Evolutionary conservation across 345 rosid genomes (phyloP).

Genomic region (Corchorus olitorius): DNA sequence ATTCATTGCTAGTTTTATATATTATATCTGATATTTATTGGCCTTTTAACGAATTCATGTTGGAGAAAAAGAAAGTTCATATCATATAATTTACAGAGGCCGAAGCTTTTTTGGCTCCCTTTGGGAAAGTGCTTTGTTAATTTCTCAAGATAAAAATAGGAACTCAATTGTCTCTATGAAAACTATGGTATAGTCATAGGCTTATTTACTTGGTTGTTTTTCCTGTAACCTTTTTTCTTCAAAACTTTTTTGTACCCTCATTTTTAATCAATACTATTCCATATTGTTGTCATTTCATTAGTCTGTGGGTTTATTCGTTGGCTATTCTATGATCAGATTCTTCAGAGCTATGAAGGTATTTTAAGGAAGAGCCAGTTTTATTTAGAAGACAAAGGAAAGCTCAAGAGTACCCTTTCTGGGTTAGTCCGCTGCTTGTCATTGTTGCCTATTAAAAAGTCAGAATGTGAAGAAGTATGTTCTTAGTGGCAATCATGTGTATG

Average conservation of each 20-base stretch:
- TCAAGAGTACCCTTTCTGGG: conserved; percentile 71
- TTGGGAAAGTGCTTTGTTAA: background rate
- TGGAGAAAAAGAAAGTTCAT: background rate
- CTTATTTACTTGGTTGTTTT: background rate
- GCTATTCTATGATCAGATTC: conserved; percentile 49
- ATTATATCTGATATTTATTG: background rate
- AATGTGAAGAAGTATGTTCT: conserved; percentile 47
- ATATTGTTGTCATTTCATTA: background rate
- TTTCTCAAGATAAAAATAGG: background rate
- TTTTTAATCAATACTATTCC: conserved; percentile 3
- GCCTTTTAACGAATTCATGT: conserved; percentile 1
- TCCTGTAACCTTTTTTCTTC: background rate
- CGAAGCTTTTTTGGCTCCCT: conserved; percentile 5
- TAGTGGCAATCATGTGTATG: conserved; percentile 3
- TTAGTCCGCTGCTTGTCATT: conserved; percentile 70
- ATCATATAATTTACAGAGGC: background rate
- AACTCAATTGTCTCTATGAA: background rate
- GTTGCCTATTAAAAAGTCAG: conserved; percentile 49
- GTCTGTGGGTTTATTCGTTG: conserved; percentile 10
- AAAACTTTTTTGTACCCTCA: background rate
- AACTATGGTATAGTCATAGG: background rate
- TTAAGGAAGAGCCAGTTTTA: conserved; percentile 63
- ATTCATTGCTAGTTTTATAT: background rate
- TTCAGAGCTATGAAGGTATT: conserved; percentile 73
- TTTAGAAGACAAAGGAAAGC: conserved; percentile 71